Conservation (phyloP, 345 rosid species). For the Aethionema arabicum region DNA sequence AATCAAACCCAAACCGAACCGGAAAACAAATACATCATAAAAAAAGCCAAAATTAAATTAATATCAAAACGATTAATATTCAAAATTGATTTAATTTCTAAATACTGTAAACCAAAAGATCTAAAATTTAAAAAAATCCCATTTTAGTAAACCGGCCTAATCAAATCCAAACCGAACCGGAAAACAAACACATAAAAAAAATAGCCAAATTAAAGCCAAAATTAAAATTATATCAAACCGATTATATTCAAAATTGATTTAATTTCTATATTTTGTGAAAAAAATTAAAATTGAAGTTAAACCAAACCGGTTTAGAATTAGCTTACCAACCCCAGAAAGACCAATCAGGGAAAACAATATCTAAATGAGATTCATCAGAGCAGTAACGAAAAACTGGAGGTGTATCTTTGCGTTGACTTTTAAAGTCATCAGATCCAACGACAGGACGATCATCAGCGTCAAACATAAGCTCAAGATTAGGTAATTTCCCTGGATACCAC, state of each 20-base stretch:
- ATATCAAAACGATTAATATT: no score
- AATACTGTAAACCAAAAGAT: no score
- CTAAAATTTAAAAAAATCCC: constrained; percentile 15
- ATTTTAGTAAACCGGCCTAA: not conserved
- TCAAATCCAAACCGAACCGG: no score
- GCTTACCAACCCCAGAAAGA: constrained; percentile 85
- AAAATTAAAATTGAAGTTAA: no score
- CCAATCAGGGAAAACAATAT: constrained; percentile 78
- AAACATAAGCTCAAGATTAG: constrained; percentile 73
- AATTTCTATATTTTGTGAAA: no score
- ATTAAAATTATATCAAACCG: no score
- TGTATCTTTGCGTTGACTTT: constrained; percentile 43
- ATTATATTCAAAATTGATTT: no score
- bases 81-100: no score
- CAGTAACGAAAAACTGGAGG: constrained; percentile 68
- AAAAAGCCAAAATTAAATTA: not conserved
- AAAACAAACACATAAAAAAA: not conserved
- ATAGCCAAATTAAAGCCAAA: not conserved
- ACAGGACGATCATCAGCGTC: constrained; percentile 55
- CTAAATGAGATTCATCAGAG: constrained; percentile 46
- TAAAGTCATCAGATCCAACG: constrained; percentile 37
- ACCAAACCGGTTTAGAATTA: no score
- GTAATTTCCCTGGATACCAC: constrained; percentile 57
- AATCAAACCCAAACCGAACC: no score
- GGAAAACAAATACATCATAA: not conserved